Conservation (phyloP, 352 stramenopile genomes). For the Pythium chondricola region DNA sequence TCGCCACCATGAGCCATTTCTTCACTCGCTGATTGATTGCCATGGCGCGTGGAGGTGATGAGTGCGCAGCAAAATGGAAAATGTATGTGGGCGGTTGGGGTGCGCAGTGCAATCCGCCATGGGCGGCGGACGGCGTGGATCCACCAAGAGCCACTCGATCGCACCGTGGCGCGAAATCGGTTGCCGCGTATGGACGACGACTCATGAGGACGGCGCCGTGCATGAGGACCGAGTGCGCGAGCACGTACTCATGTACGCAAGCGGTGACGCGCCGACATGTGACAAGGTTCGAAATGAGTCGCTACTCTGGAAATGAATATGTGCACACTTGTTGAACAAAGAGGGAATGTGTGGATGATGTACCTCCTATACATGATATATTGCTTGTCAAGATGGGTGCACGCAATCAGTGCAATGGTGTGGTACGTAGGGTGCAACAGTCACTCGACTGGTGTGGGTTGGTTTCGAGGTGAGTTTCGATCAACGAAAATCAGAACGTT, state of each 20-base stretch:
- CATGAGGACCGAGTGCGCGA: no score
- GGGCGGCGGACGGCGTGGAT: neutral
- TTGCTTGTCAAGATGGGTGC: neutral
- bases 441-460: no score
- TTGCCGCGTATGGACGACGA: neutral
- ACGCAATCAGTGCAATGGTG: neutral
- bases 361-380: slow-evolving; percentile 12
- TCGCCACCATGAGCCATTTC: no score
- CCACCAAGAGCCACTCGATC: neutral
- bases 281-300: slow-evolving; percentile 5
- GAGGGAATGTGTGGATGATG: neutral
- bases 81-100: neutral
- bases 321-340: slow-evolving; percentile 3
- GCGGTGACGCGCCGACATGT: no score
- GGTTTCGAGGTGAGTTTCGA: no score
- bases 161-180: neutral
- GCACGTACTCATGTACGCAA: no score
- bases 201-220: no score
- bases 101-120: no score
- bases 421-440: no score
- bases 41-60: neutral
- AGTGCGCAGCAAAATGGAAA: neutral
- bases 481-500: no score
- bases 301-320: slow-evolving; percentile 6
- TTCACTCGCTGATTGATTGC: no score